These are phyloP conservation scores for Apophysomyces trapeziformis DNA, from an alignment of 371 early-diverging fungal species.

Conservation along the genomic window DNA sequence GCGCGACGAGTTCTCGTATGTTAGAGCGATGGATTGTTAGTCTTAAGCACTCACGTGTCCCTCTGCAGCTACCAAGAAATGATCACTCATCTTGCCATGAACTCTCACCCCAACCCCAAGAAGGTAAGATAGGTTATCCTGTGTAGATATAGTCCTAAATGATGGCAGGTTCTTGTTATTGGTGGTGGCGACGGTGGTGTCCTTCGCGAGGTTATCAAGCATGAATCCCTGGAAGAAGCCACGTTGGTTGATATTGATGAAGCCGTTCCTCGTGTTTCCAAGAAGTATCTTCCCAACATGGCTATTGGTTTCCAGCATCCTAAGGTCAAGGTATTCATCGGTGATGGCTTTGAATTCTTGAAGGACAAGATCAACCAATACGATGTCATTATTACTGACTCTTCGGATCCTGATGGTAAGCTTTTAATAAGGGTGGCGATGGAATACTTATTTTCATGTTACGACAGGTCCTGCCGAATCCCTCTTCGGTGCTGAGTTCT, in stretches of 20 bases:
- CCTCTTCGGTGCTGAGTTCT: slow-evolving; percentile 90
- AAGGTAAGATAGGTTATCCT: slow-evolving; percentile 55
- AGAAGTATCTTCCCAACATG: slow-evolving; percentile 92
- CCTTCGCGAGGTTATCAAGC: slow-evolving; percentile 96
- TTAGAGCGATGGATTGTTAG: slow-evolving; percentile 14
- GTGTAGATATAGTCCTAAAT: neutral
- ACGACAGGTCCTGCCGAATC: slow-evolving; percentile 88
- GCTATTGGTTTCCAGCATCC: slow-evolving; percentile 93
- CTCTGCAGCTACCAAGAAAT: slow-evolving; percentile 92
- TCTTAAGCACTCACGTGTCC: slow-evolving; percentile 4
- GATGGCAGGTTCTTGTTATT: slow-evolving; percentile 87
- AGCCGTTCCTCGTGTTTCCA: slow-evolving; percentile 88
- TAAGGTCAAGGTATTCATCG: slow-evolving; percentile 91
- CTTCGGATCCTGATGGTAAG: slow-evolving; percentile 95
- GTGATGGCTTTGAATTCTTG: slow-evolving; percentile 94
- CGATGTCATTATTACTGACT: slow-evolving; percentile 98
- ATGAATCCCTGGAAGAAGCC: slow-evolving; percentile 88
- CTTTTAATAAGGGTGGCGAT: neutral
- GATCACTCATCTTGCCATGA: slow-evolving; percentile 96
- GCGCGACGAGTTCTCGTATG: slow-evolving; percentile 96
- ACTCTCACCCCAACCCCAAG: slow-evolving; percentile 94
- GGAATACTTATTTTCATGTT: neutral
- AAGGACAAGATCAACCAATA: slow-evolving; percentile 84
- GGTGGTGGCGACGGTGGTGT: slow-evolving; percentile 99
- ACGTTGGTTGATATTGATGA: slow-evolving; percentile 97